These are phyloP conservation scores for Tuber calosporum DNA, from an alignment of 495 filamentous ascomycete species.

Conservation along the genomic window DNA sequence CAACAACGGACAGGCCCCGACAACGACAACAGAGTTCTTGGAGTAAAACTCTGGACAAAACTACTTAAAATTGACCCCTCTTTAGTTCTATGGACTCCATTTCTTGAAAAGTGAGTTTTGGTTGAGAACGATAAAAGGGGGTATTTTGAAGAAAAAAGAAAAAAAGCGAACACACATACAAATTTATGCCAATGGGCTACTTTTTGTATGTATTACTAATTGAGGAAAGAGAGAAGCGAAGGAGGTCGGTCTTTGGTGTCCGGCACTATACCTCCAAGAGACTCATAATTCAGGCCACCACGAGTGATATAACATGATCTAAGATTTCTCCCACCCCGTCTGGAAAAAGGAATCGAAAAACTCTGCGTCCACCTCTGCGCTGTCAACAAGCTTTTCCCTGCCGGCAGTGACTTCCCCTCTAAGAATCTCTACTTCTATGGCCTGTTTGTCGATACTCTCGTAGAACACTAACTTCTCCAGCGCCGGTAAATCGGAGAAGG, in stretches of 20 bases:
- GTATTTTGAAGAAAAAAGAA: background rate
- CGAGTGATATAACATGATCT: constrained; percentile 2
- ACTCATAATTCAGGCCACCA: background rate
- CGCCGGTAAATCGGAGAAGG: constrained; percentile 17
- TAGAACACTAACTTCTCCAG: constrained; percentile 27
- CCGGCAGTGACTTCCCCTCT: constrained; percentile 20
- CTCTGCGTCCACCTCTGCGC: constrained; percentile 16
- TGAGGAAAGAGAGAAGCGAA: background rate
- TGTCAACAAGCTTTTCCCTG: constrained; percentile 12
- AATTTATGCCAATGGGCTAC: background rate
- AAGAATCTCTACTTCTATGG: constrained; percentile 23
- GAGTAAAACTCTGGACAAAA: background rate
- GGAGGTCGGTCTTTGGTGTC: background rate
- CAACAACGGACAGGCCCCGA: too few species aligned
- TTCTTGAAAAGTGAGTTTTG: background rate
- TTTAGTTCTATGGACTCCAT: background rate
- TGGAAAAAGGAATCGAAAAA: constrained; percentile 33
- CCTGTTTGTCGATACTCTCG: constrained; percentile 14
- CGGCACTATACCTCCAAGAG: background rate
- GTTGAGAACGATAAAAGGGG: background rate
- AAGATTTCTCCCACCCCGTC: constrained; percentile 28
- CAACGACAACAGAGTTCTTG: too few species aligned
- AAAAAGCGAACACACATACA: background rate
- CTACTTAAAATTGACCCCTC: background rate
- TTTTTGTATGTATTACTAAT: constrained; percentile 13